phyloP scores from a whole-genome alignment of 1,284 basidiomycete genomes.

The Marasmius oreades region DNA sequence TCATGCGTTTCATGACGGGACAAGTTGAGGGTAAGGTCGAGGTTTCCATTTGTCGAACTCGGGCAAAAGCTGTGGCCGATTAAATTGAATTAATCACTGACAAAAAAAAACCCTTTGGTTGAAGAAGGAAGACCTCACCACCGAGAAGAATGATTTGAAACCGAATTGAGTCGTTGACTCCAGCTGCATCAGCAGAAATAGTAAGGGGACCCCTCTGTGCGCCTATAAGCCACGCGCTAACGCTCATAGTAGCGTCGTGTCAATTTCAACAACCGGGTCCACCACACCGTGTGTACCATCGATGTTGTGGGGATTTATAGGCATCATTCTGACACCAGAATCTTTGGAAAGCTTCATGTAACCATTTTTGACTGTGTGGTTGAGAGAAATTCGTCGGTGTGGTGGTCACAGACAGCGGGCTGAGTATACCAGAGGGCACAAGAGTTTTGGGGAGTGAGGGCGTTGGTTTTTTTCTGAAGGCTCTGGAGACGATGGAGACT shows the following conservation, averaged over 20 bases:
- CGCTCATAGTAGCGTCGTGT: slow-evolving; percentile 33
- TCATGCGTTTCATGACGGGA: slow-evolving; percentile 33
- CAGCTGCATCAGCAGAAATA: slow-evolving; percentile 22
- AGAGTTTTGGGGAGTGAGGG: slow-evolving; percentile 29
- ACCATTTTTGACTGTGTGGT: slow-evolving; percentile 29
- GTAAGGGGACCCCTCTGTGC: slow-evolving; percentile 28
- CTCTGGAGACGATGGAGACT: slow-evolving; percentile 27
- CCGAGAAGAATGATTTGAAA: slow-evolving; percentile 30
- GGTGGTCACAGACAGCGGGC: slow-evolving; percentile 32
- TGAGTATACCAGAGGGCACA: slow-evolving; percentile 33
- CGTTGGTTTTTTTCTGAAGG: slow-evolving; percentile 16
- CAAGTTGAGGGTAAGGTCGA: slow-evolving; percentile 31
- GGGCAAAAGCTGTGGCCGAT: slow-evolving; percentile 17
- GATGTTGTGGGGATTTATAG: slow-evolving; percentile 25
- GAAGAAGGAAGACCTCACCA: slow-evolving; percentile 15
- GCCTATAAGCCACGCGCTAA: slow-evolving; percentile 25
- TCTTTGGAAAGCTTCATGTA: slow-evolving; percentile 21
- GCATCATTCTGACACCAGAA: slow-evolving; percentile 21
- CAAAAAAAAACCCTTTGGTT: too few relatives aligned
- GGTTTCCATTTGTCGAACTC: slow-evolving; percentile 24
- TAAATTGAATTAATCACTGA: not conserved
- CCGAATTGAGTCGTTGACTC: slow-evolving; percentile 27
- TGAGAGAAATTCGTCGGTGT: slow-evolving; percentile 29
- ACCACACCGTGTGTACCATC: slow-evolving; percentile 27
- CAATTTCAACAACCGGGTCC: slow-evolving; percentile 34